Base-by-base conservation (phyloP, 2,329 filamentous ascomycete genomes). In the Aspergillus melleus region DNA sequence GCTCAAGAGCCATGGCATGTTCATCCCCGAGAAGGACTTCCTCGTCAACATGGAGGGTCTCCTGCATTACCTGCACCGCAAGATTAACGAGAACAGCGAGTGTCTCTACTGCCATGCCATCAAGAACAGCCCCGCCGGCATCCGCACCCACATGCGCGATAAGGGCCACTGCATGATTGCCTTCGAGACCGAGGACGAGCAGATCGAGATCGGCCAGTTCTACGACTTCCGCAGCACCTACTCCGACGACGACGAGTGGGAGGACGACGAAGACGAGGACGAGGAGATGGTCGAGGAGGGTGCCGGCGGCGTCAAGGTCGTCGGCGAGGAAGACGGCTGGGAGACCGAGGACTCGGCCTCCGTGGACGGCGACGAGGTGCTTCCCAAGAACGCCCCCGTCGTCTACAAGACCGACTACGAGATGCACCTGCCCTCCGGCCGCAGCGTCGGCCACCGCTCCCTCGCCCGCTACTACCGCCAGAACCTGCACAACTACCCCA, bases 221-320 rank as follows among this genome's bases (percentile, higher is more conserved):
- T 99, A 99, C 77, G 95, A 99, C 73, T 99, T 99, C 83, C 86
- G 91, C 65, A 91, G 90, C 77, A 96, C 95, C 1, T 99, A 99
- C 75, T 95, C 92, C 0, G 95, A 98, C 69, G 86, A 83, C 11
- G 90, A 84, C 57, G 81, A 83, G 10, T 42, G 36, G 0, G 95
- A 98, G 69, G 86, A 83, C 11, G 90, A 84, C 57, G 81, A 83
- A 8, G 80, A 85, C 16, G 84, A 87, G 1, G 86, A 85, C 85
- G 86, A 60, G 39, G 65, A 67, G 29, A 57, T 60, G 30, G 68
- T 78, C 50, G 76, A 77, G 12, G 79, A 79, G 53, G 81, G 78
- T 29, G 90, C 90, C 12, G 81, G 78, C 26, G 90, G 90, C 14
- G 88, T 89, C 61, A 94, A 90, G 74, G 81, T 83, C 69, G 80